Conservation (phyloP, 345 rosid species). For the Eucalyptus guilfoylei region DNA sequence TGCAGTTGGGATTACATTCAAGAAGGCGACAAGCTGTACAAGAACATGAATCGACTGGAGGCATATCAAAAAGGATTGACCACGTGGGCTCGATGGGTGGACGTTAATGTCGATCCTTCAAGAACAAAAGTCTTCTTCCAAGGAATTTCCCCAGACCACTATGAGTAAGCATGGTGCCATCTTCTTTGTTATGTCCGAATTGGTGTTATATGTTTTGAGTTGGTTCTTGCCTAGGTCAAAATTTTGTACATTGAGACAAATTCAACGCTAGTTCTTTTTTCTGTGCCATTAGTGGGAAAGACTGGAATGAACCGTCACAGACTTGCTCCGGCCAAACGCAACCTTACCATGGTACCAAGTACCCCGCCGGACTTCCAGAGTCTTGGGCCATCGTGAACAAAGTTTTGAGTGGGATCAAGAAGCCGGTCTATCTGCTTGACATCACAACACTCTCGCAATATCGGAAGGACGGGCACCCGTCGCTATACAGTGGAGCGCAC, state of each 20-base stretch:
- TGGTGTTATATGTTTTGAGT: not conserved
- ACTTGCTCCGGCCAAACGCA: constrained; percentile 49
- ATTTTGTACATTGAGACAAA: not conserved
- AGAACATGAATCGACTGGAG: constrained; percentile 69
- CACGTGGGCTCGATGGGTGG: constrained; percentile 94
- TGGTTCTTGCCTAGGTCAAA: not conserved
- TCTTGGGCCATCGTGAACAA: constrained; percentile 63
- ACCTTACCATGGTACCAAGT: constrained; percentile 47
- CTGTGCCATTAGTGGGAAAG: constrained; percentile 44
- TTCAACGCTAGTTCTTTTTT: not conserved
- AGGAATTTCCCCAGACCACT: constrained; percentile 70
- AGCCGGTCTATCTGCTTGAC: constrained; percentile 65
- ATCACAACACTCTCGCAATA: constrained; percentile 31
- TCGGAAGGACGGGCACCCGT: constrained; percentile 71
- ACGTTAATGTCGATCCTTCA: constrained; percentile 40
- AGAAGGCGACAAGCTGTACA: constrained; percentile 41
- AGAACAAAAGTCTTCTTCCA: constrained; percentile 74
- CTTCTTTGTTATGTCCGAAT: not conserved
- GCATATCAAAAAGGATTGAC: constrained; percentile 77
- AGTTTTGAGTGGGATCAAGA: constrained; percentile 61
- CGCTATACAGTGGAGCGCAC: constrained; percentile 22
- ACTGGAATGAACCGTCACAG: constrained; percentile 54
- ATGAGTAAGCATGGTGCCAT: constrained; percentile 35
- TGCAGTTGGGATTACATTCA: constrained; percentile 30
- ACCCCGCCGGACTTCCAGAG: constrained; percentile 67